Conservation (phyloP, 176 grass and related monocot genomes). For the maize (Zea mays) region Zm-B73-REFERENCE-NAM-5.0 NC_050096.1:281894001-281894500, state of each 20-base stretch:
- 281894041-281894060: slow-evolving; percentile 49
- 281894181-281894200: slow-evolving; percentile 73
- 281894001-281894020: slow-evolving; percentile 37
- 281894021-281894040: slow-evolving; percentile 63
- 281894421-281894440: slow-evolving; percentile 96
- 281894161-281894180: slow-evolving; percentile 68
- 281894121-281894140: slow-evolving; percentile 78
- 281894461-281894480: slow-evolving; percentile 91
- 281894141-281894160: slow-evolving; percentile 71
- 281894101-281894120: slow-evolving; percentile 73
- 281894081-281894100: slow-evolving; percentile 87
- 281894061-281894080: slow-evolving; percentile 73
- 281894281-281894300: slow-evolving; percentile 37
- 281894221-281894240: slow-evolving; percentile 90
- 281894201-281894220: slow-evolving; percentile 58
- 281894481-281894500: slow-evolving; percentile 95
- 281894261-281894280: slow-evolving; percentile 40
- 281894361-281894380: slow-evolving; percentile 91
- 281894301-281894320: slow-evolving; percentile 21
- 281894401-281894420: slow-evolving; percentile 91
- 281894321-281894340: slow-evolving; percentile 61
- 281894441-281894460: slow-evolving; percentile 86
- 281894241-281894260: slow-evolving; percentile 90
- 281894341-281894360: slow-evolving; percentile 98
- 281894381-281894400: slow-evolving; percentile 73